phyloP scores from a whole-genome alignment of 2,329 filamentous ascomycete genomes.

The Apiospora kogelbergensis region DNA sequence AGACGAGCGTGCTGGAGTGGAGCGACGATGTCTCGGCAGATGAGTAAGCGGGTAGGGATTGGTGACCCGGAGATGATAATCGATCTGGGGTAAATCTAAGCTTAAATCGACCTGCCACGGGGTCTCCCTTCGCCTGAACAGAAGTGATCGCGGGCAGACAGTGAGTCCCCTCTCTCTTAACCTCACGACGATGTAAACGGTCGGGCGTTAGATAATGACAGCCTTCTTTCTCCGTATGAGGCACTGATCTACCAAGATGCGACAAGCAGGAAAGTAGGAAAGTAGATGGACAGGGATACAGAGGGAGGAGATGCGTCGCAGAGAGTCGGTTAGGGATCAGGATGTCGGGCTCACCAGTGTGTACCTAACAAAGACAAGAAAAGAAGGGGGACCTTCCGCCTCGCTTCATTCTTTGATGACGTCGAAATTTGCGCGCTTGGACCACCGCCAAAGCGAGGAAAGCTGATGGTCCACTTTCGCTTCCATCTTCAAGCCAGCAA shows the following conservation, averaged over 20 bases:
- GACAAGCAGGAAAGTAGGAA: neutral
- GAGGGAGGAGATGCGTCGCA: neutral
- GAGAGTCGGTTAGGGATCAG: neutral
- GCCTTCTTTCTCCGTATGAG: neutral
- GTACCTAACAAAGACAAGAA: neutral
- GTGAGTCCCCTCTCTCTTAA: neutral
- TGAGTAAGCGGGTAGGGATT: neutral
- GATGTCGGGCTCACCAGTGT: neutral
- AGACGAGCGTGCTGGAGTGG: neutral
- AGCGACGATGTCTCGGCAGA: neutral
- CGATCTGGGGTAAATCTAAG: neutral
- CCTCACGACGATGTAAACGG: neutral
- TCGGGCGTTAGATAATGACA: neutral
- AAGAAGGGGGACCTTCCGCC: neutral
- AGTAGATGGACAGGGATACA: neutral
- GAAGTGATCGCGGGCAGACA: neutral
- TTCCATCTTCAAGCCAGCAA: neutral
- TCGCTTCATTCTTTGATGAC: slow-evolving; percentile 18
- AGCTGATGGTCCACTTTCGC: neutral
- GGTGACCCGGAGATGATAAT: neutral
- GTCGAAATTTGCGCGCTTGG: slow-evolving; percentile 19
- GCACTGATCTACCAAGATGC: neutral
- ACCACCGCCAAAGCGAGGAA: slow-evolving; percentile 18
- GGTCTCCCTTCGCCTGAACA: neutral
- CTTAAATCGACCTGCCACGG: neutral